Base-by-base conservation (phyloP, 352 stramenopile genomes). In the Globisporangium canariense region DNA sequence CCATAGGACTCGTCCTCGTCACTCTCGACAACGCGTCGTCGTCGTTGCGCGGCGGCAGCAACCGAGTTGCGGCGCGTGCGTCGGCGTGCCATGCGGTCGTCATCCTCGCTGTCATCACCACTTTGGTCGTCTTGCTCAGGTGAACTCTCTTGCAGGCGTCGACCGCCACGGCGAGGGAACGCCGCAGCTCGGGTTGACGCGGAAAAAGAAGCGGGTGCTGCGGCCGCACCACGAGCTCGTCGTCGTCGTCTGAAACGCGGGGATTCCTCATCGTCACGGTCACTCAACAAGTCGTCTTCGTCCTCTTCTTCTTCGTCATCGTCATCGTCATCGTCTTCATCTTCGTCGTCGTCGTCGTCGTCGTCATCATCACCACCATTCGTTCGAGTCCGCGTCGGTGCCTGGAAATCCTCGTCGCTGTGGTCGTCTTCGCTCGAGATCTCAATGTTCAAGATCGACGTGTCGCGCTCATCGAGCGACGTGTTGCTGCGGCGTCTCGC, bases 361-460 rank as follows among this genome's bases (percentile, higher is more conserved):
- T 65, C 69, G 28, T 83, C 72, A 32, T 80, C 70, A n/a, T 76
- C 73, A 32, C 64, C 67, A 22, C 58, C 67, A 25, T 51, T 61
- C 18, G 51, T 41, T 55, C 36, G 60, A 11, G 20, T 71, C 0
- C 71, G 64, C 20, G 71, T 77, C 40, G 79, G 79, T 0, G 76
- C 83, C 47, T 93, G 80, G 60, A 96, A 96, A 50, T 96, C 89
- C 60, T 97, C 89, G 52, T 97, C 89, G 60, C 76, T 90, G 40
- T 69, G 81, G 67, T 97, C 89, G 45, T 95, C 87, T 32, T 96
- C 87, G 66, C 87, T 94, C 7, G 87, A 93, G 52, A 96, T 93
- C 52, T 91, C 85, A 50, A 92, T 70, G 45, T 93, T 86, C 49
- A 96, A 45, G 18, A 96, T 81, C 4, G 87, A 94, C 2, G 83